Evolutionary conservation across 1,284 basidiomycete species (phyloP).

Genomic region (Ustilago nuda): DNA sequence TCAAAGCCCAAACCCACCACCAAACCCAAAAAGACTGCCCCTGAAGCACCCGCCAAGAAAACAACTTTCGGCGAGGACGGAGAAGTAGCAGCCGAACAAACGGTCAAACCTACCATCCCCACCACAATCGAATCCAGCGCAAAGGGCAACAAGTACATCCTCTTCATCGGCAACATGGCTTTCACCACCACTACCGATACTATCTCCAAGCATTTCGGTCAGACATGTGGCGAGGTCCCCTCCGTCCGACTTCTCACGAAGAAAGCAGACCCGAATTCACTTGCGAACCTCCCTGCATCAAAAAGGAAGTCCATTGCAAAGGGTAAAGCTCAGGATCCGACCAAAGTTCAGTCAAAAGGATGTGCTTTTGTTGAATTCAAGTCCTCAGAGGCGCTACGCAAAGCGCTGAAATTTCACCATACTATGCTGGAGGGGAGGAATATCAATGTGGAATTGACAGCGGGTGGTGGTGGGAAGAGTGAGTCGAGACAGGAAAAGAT

Average conservation of each 20-base stretch:
- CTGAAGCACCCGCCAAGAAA: conserved; percentile 34
- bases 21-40: conserved; percentile 7
- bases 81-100: conserved; percentile 29
- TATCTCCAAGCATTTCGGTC: conserved; percentile 62
- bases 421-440: conserved; percentile 63
- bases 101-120: conserved; percentile 14
- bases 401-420: conserved; percentile 67
- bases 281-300: conserved; percentile 52
- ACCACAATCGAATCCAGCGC: conserved; percentile 15
- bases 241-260: conserved; percentile 64
- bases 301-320: conserved; percentile 68
- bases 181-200: conserved; percentile 59
- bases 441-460: conserved; percentile 68
- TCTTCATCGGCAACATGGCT: conserved; percentile 69
- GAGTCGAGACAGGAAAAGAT: conserved; percentile 62
- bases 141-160: conserved; percentile 52
- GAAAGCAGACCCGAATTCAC: conserved; percentile 55
- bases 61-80: conserved; percentile 48
- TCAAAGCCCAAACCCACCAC: conserved; percentile 23
- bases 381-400: conserved; percentile 50
- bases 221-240: conserved; percentile 64
- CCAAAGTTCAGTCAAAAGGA: conserved; percentile 58
- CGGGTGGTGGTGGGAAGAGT: conserved; percentile 66
- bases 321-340: conserved; percentile 64
- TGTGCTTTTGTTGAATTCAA: conserved; percentile 68